These are phyloP conservation scores for Neofusicoccum ribis DNA, from an alignment of 2,329 filamentous ascomycete species.

Conservation along the genomic window DNA sequence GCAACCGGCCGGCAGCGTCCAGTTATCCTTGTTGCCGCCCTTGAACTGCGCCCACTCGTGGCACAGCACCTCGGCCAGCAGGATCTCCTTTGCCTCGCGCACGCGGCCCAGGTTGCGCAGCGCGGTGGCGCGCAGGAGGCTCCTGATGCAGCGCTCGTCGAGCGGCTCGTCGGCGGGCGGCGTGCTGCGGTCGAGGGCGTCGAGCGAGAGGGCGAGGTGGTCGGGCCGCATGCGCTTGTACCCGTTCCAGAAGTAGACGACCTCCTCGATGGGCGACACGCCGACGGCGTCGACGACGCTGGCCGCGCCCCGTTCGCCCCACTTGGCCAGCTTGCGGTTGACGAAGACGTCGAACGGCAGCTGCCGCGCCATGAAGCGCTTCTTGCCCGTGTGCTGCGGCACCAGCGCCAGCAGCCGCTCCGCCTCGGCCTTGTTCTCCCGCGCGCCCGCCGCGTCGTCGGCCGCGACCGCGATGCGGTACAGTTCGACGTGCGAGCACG, in stretches of 20 bases:
- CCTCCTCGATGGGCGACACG: constrained; percentile 79
- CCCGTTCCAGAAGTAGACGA: constrained; percentile 93
- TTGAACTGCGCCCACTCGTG: constrained; percentile 58
- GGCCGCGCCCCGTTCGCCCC: constrained; percentile 58
- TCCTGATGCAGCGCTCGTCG: constrained; percentile 65
- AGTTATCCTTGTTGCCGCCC: constrained; percentile 66
- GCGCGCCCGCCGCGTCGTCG: background rate
- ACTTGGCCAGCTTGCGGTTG: constrained; percentile 80
- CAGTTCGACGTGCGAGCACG: constrained; percentile 73
- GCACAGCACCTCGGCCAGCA: constrained; percentile 63
- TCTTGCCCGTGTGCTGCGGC: constrained; percentile 75
- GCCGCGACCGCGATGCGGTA: constrained; percentile 64
- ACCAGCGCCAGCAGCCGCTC: constrained; percentile 71
- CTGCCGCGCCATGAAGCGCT: constrained; percentile 84
- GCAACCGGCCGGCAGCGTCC: constrained; percentile 70
- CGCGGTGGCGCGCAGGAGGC: constrained; percentile 66
- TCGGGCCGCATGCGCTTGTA: constrained; percentile 72
- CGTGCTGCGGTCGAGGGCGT: constrained; percentile 51
- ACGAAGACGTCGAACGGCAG: constrained; percentile 89
- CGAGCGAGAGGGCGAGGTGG: constrained; percentile 65
- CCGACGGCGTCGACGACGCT: constrained; percentile 79
- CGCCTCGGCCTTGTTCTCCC: constrained; percentile 44
- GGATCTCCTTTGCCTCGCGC: constrained; percentile 63
- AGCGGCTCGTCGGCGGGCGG: constrained; percentile 41
- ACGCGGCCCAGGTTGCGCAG: constrained; percentile 63